A percentile compares a stretch with the other conserved stretches of the same genome.
phyloP scores from a whole-genome alignment of 1,284 basidiomycete genomes.

The Sporisorium reilianum region DNA sequence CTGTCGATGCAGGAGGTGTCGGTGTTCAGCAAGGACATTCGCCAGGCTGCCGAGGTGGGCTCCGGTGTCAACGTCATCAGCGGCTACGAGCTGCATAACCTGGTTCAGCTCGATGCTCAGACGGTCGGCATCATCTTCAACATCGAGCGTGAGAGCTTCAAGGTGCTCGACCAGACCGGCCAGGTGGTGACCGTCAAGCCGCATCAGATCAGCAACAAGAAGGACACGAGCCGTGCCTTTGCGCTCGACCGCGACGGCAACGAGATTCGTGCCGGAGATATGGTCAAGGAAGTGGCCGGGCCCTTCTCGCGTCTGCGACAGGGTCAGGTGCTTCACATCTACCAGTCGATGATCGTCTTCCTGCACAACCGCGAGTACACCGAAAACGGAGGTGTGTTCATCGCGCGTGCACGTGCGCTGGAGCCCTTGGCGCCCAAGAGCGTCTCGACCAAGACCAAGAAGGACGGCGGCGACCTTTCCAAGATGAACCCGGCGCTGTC shows the following conservation, averaged over 20 bases:
- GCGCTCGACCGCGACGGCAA: constrained; percentile 91
- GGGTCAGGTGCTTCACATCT: constrained; percentile 92
- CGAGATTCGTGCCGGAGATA: constrained; percentile 81
- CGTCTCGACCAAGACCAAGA: constrained; percentile 49
- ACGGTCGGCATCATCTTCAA: constrained; percentile 98
- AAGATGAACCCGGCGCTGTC: constrained; percentile 90
- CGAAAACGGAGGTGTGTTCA: constrained; percentile 94
- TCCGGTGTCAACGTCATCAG: constrained; percentile 88
- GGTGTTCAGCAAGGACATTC: constrained; percentile 96
- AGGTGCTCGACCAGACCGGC: constrained; percentile 93
- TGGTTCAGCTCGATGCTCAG: constrained; percentile 93
- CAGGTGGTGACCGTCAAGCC: constrained; percentile 85
- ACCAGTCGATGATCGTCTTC: constrained; percentile 94
- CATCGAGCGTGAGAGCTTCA: constrained; percentile 93
- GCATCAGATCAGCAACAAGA: constrained; percentile 88
- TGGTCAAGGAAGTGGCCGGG: constrained; percentile 91
- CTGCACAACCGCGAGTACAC: constrained; percentile 88
- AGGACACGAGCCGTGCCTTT: constrained; percentile 84
- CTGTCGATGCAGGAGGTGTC: constrained; percentile 96
- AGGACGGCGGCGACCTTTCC: constrained; percentile 78
- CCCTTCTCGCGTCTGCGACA: constrained; percentile 81
- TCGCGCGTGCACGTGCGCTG: constrained; percentile 74
- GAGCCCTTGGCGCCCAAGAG: constrained; percentile 79
- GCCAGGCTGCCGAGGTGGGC: constrained; percentile 95
- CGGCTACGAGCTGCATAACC: constrained; percentile 93